These are phyloP conservation scores for Boletus fagicola DNA, from an alignment of 768 basidiomycete genomes.

Conservation along the genomic window DNA sequence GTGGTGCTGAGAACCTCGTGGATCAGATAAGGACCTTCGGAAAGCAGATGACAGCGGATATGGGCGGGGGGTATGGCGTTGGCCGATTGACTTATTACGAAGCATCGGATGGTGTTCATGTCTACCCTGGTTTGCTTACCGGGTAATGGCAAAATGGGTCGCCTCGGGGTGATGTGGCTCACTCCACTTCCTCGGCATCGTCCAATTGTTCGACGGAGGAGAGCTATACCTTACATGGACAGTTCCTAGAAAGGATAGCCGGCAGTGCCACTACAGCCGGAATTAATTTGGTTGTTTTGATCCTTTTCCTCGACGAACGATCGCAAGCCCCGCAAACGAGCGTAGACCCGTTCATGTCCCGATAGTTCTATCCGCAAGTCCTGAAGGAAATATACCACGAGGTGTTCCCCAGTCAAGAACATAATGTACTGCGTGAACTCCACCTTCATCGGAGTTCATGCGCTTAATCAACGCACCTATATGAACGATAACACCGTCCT, in stretches of 20 bases:
- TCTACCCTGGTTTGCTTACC: conserved; percentile 44
- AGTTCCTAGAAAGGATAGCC: conserved; percentile 6
- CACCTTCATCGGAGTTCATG: conserved; percentile 17
- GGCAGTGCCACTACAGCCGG: conserved; percentile 18
- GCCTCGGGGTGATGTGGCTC: conserved; percentile 28
- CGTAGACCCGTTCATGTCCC: conserved; percentile 7
- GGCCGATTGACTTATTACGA: conserved; percentile 28
- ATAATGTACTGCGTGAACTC: conserved; percentile 1
- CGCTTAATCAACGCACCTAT: conserved; percentile 24
- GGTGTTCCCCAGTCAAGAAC: conserved; percentile 10
- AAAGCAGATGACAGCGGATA: conserved; percentile 30
- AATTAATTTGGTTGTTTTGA: conserved; percentile 10
- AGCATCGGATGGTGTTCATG: conserved; percentile 34
- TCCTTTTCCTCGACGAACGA: conserved; percentile 13
- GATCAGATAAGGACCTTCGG: conserved; percentile 35
- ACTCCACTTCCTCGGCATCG: conserved; percentile 19
- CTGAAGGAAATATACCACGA: conserved; percentile 8
- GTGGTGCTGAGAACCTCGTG: conserved; percentile 34
- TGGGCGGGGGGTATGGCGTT: conserved; percentile 29
- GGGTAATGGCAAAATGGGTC: conserved; percentile 41
- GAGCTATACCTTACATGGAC: conserved; percentile 9
- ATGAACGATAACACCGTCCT: conserved; percentile 18
- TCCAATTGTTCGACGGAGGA: conserved; percentile 6
- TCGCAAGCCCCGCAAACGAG: conserved; percentile 1
- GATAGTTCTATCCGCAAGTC: conserved; percentile 1